Evolutionary conservation across 192 early-diverging fungal genomes (phyloP), one percentile per base, ranked within the genome.

Genomic region (Podila verticillata): DNA sequence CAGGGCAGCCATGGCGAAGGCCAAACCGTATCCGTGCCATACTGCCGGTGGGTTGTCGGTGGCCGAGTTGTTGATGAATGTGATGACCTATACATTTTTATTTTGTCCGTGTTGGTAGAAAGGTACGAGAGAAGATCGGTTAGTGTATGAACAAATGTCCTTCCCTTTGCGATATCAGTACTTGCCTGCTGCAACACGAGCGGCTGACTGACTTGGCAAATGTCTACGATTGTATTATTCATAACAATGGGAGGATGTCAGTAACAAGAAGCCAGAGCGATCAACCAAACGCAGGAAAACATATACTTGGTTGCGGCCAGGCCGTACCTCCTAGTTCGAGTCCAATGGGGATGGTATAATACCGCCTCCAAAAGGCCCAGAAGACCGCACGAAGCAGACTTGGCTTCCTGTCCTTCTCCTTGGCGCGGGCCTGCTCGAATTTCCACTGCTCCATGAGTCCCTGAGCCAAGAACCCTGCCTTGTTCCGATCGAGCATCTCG

Each of bases 251-350:
- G 4, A 15, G 7, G n/a, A 54, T 0, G 49, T 22, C 5, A 22
- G 22, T 22, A 39, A 10, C 36, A 10, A n/a, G n/a, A n/a, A n/a
- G n/a, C n/a, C n/a, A n/a, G n/a, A n/a, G n/a, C n/a, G n/a, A n/a
- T n/a, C n/a, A n/a, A n/a, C n/a, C n/a, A n/a, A n/a, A n/a, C n/a
- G n/a, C n/a, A n/a, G n/a, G n/a, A n/a, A n/a, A n/a, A n/a, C n/a
- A n/a, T n/a, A n/a, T n/a, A n/a, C n/a, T n/a, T n/a, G n/a, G n/a
- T n/a, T n/a, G n/a, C n/a, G n/a, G n/a, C n/a, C n/a, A n/a, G n/a
- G n/a, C n/a, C n/a, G n/a, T 79, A 79, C 75, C 75, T 63, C 75
- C 75, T 5, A 56, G 24, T 47, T 79, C 75, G 12, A 79, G 35
- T 22, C 64, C 63, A 57, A 79, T 72, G 49, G 66, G 28, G 31